These are phyloP conservation scores for Colletotrichum cordylinicola DNA, from an alignment of 2,329 filamentous ascomycete genomes.

Conservation along the genomic window DNA sequence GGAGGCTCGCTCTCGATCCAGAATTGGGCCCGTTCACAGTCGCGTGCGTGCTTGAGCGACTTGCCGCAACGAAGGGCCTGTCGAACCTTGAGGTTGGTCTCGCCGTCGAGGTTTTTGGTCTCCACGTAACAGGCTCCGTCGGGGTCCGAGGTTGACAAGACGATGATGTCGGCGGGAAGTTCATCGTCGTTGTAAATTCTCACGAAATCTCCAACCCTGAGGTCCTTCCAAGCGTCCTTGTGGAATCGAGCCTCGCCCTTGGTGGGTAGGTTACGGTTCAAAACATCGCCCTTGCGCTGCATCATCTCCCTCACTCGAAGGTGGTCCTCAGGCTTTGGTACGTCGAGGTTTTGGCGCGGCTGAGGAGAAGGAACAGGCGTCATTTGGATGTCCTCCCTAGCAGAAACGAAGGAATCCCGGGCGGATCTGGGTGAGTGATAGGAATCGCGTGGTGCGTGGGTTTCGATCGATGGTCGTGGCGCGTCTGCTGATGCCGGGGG, in stretches of 20 bases:
- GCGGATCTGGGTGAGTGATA: constrained; percentile 47
- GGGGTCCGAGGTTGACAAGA: constrained; percentile 89
- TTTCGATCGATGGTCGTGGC: constrained; percentile 68
- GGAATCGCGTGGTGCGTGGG: constrained; percentile 59
- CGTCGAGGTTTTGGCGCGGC: constrained; percentile 46
- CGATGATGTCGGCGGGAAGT: constrained; percentile 90
- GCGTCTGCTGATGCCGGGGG: constrained; percentile 37
- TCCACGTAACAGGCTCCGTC: constrained; percentile 97
- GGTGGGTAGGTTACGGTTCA: constrained; percentile 72
- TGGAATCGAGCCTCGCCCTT: constrained; percentile 84
- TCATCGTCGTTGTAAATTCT: constrained; percentile 97
- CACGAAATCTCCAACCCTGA: constrained; percentile 95
- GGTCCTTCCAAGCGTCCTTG: constrained; percentile 92
- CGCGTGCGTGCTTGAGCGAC: constrained; percentile 82
- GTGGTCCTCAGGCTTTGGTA: constrained; percentile 41
- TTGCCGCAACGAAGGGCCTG: constrained; percentile 88
- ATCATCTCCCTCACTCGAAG: constrained; percentile 43
- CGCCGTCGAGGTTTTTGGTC: constrained; percentile 96
- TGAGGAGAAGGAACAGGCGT: constrained; percentile 88
- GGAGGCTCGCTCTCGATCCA: constrained; percentile 88
- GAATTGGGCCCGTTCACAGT: constrained; percentile 91
- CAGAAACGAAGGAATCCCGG: constrained; percentile 57
- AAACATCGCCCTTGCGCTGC: constrained; percentile 62
- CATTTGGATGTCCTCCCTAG: constrained; percentile 85
- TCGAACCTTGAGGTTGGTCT: constrained; percentile 96